Evolutionary conservation across 495 filamentous ascomycete species (phyloP), one percentile per base, ranked within the genome.

Genomic region (Aspergillus bertholletiae): DNA sequence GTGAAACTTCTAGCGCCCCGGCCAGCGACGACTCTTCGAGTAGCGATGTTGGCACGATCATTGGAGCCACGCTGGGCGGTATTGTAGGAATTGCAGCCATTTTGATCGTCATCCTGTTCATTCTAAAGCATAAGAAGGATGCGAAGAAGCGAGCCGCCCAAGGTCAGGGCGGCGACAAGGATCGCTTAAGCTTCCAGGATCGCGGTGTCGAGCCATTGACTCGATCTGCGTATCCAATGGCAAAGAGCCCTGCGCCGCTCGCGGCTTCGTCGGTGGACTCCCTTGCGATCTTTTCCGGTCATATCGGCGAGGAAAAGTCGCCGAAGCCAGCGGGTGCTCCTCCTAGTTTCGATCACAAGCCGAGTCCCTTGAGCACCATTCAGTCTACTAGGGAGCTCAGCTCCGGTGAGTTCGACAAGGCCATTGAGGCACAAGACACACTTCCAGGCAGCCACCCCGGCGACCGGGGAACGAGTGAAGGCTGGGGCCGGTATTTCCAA

Each of bases 21-120:
- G 57, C 66, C 11, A 55, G 51, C 22, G 56, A 48, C 27, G 69
- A 67, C 34, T 67, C 66, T 27, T 67, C 54, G 46, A 66, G 63
- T 43, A 67, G 51, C 47, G 63, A 77, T 28, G 76, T 74, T 39
- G 73, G 83, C 13, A 79, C 78, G 21, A 86, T 96, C 28, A 80
- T 98, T 1, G 91, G 88, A 45, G 87, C 86, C 35, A 87, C 88
- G 1, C 79, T 98, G 1, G 91, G 92, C 4, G 83, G 84, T 15
- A 80, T 96, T 21, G 79, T 90, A 50, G 91, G 87, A 1, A 68
- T 88, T 45, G 85, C 82, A 15, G 67, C 86, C 1, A 66, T 97
- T 9, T 69, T 97, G n/a, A 74, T 87, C 11, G 51, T 85, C 8
- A 57, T 89, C 4, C 77, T 96, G 15, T 72, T 92, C 45, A 74